phyloP scores from a whole-genome alignment of 306 rosid genomes.

The Prinsepia uniflora region DNA sequence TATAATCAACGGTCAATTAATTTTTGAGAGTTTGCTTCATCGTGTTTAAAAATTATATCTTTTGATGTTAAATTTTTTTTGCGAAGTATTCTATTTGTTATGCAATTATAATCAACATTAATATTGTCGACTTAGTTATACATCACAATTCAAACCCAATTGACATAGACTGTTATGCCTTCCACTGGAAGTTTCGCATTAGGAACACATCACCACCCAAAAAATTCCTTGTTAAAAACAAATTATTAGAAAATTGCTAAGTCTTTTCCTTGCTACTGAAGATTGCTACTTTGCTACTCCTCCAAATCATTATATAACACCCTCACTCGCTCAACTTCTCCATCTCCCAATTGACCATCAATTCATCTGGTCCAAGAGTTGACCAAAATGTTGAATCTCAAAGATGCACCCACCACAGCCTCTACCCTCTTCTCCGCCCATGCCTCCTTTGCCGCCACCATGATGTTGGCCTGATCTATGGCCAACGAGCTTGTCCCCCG shows the following conservation, averaged over 20 bases:
- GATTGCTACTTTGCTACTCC: background rate
- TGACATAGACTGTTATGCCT: background rate
- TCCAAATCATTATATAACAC: background rate
- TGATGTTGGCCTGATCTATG: slow-evolving; percentile 34
- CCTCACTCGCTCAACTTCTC: background rate
- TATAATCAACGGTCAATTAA: too few relatives aligned
- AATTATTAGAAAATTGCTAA: background rate
- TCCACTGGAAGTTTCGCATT: background rate
- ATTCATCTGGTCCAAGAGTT: background rate
- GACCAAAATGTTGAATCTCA: background rate
- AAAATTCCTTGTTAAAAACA: too few relatives aligned
- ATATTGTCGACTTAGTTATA: too few relatives aligned
- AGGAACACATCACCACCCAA: background rate
- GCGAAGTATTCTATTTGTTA: too few relatives aligned
- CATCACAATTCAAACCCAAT: background rate
- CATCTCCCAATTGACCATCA: background rate
- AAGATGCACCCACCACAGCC: slow-evolving; percentile 22
- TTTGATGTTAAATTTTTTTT: too few relatives aligned
- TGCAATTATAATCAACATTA: too few relatives aligned
- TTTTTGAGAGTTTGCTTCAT: too few relatives aligned
- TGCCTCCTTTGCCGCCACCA: slow-evolving; percentile 35
- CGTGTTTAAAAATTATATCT: too few relatives aligned
- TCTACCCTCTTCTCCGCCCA: slow-evolving; percentile 38
- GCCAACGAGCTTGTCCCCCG: slow-evolving; percentile 31
- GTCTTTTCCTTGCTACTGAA: background rate